Evolutionary conservation across 805 yeast species (phyloP).

Genomic region (Cyberlindnera samutprakarnensis): DNA sequence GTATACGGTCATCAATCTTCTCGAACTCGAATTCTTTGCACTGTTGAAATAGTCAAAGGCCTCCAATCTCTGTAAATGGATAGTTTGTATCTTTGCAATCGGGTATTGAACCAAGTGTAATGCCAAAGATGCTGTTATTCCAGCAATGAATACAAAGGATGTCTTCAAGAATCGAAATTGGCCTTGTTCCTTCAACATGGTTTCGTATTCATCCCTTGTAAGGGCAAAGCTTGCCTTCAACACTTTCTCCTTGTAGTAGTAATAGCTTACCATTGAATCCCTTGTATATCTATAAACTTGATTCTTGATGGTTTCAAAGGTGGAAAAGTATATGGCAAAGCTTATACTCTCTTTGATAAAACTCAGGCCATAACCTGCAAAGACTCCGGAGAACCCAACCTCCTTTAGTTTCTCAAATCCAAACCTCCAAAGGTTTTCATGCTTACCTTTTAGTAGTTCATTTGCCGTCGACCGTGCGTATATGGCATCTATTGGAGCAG

Average conservation of each 20-base stretch:
- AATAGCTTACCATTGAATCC: slow-evolving; percentile 35
- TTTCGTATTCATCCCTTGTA: slow-evolving; percentile 16
- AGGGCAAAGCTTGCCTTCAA: slow-evolving; percentile 19
- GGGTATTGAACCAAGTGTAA: slow-evolving; percentile 81
- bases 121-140: slow-evolving; percentile 77
- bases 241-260: slow-evolving; percentile 30
- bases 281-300: slow-evolving; percentile 47
- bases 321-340: slow-evolving; percentile 75
- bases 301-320: slow-evolving; percentile 74
- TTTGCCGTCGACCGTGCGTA: slow-evolving; percentile 73
- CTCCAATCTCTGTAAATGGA: slow-evolving; percentile 74
- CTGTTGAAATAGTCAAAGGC: slow-evolving; percentile 58
- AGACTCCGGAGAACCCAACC: slow-evolving; percentile 76
- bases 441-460: slow-evolving; percentile 60
- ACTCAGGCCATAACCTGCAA: slow-evolving; percentile 82
- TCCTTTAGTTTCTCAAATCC: slow-evolving; percentile 60
- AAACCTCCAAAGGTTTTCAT: slow-evolving; percentile 71
- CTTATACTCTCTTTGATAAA: slow-evolving; percentile 73
- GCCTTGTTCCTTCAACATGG: slow-evolving; percentile 21
- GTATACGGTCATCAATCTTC: slow-evolving; percentile 35
- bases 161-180: slow-evolving; percentile 48
- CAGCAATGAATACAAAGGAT: slow-evolving; percentile 69
- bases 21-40: slow-evolving; percentile 6
- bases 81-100: slow-evolving; percentile 65
- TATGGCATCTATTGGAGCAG: slow-evolving; percentile 91